Conservation (phyloP, 2,329 filamentous ascomycete species). For the Fusarium nelsonii region DNA sequence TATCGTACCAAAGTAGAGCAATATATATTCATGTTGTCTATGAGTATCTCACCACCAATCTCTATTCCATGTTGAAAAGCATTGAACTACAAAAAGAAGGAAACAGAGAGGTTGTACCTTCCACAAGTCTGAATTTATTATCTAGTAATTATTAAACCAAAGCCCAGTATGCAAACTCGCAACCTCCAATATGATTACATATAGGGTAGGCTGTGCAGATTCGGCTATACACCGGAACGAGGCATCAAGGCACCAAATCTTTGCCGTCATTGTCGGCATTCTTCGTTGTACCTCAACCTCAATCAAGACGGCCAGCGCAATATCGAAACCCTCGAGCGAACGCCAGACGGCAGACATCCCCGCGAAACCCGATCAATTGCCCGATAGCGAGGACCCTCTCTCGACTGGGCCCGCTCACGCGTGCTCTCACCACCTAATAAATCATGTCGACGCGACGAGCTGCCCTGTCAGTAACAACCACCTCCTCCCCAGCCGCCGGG, state of each 20-base stretch:
- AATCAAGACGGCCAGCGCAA: constrained; percentile 25
- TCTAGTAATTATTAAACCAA: no score
- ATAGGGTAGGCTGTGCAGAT: background rate
- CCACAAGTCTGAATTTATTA: no score
- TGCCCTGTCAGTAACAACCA: constrained; percentile 59
- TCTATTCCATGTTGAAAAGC: no score
- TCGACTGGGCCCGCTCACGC: constrained; percentile 31
- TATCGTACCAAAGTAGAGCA: no score
- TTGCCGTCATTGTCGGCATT: constrained; percentile 35
- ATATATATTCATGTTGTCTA: no score
- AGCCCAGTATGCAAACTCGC: no score
- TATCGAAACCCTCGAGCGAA: constrained; percentile 25
- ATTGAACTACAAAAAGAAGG: no score
- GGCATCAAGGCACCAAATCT: constrained; percentile 43
- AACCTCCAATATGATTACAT: background rate
- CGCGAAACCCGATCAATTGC: constrained; percentile 39
- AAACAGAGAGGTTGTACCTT: no score
- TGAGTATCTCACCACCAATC: no score
- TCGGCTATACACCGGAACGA: constrained; percentile 42
- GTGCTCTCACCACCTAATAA: constrained; percentile 12
- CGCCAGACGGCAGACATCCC: constrained; percentile 31
- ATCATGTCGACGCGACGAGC: constrained; percentile 59
- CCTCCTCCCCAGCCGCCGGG: constrained; percentile 24
- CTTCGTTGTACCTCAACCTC: constrained; percentile 34
- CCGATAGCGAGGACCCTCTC: constrained; percentile 30